Evolutionary conservation across 352 stramenopile genomes (phyloP).

Genomic region (Plasmopara viticola): DNA sequence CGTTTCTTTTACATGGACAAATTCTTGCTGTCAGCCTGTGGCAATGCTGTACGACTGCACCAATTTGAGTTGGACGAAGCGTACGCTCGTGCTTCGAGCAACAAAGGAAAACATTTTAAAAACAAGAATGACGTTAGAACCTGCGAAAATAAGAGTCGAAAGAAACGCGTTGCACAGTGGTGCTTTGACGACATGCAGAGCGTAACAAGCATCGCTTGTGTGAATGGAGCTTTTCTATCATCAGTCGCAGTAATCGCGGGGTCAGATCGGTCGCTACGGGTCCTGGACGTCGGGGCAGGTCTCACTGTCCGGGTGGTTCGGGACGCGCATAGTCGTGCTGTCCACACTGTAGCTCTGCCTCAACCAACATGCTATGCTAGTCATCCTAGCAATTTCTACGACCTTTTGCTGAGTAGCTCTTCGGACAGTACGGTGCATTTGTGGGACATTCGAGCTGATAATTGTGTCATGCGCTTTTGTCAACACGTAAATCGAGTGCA

Average conservation of each 20-base stretch:
- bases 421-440: conserved; percentile 64
- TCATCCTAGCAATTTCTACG: conserved; percentile 74
- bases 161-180: conserved; percentile 26
- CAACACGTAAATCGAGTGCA: conserved; percentile 85
- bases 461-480: conserved; percentile 78
- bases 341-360: conserved; percentile 63
- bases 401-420: conserved; percentile 73
- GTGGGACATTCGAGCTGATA: conserved; percentile 84
- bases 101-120: conserved; percentile 8
- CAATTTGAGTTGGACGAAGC: conserved; percentile 70
- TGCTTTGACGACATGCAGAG: conserved; percentile 55
- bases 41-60: conserved; percentile 57
- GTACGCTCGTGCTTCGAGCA: conserved; percentile 31
- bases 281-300: conserved; percentile 65
- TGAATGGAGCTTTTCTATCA: conserved; percentile 80
- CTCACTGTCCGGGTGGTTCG: conserved; percentile 50
- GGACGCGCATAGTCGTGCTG: conserved; percentile 52
- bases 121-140: too few relatives aligned
- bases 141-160: too few relatives aligned
- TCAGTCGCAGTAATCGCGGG: conserved; percentile 61
- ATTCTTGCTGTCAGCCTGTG: conserved; percentile 68
- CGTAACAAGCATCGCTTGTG: conserved; percentile 58
- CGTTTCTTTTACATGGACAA: conserved; percentile 88
- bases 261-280: conserved; percentile 67
- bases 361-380: conserved; percentile 58